Evolutionary conservation across 2,329 filamentous ascomycete species (phyloP).

Genomic region (Curvularia sp.): DNA sequence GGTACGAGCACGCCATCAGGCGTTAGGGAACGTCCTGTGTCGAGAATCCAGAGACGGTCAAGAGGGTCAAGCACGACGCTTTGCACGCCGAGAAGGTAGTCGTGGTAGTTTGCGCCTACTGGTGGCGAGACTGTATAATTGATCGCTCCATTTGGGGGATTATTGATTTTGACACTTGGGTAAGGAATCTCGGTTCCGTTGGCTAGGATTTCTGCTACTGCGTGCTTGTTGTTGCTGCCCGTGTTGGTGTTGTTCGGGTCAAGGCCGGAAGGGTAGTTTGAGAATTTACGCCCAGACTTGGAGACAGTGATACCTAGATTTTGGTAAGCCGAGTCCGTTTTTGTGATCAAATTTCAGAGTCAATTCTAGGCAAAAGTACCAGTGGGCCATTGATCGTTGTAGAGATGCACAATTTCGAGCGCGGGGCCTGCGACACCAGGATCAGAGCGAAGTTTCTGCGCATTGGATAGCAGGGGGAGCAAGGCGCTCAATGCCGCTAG

Average conservation of each 20-base stretch:
- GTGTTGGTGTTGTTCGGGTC: constrained; percentile 57
- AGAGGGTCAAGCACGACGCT: constrained; percentile 59
- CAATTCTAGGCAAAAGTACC: constrained; percentile 24
- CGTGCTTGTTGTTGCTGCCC: constrained; percentile 54
- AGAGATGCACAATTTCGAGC: constrained; percentile 59
- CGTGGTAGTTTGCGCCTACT: constrained; percentile 55
- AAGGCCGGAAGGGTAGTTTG: constrained; percentile 60
- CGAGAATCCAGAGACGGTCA: constrained; percentile 62
- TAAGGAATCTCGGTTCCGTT: constrained; percentile 56
- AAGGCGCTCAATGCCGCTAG: constrained; percentile 17
- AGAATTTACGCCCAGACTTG: constrained; percentile 58
- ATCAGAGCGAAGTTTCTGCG: constrained; percentile 40
- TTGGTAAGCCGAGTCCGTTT: background rate
- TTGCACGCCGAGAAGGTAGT: constrained; percentile 61
- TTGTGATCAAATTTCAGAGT: background rate
- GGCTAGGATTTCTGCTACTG: constrained; percentile 56
- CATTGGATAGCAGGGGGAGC: constrained; percentile 21
- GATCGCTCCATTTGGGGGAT: constrained; percentile 58
- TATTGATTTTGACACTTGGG: constrained; percentile 55
- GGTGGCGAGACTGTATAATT: constrained; percentile 59
- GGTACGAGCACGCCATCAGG: constrained; percentile 54
- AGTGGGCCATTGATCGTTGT: constrained; percentile 60
- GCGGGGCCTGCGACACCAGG: constrained; percentile 51
- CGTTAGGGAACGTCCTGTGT: constrained; percentile 58
- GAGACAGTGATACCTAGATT: constrained; percentile 59